Evolutionary conservation across 1,284 basidiomycete genomes (phyloP), one percentile per base, ranked within the genome.

Genomic region (Cutaneotrichosporon mucoides): DNA sequence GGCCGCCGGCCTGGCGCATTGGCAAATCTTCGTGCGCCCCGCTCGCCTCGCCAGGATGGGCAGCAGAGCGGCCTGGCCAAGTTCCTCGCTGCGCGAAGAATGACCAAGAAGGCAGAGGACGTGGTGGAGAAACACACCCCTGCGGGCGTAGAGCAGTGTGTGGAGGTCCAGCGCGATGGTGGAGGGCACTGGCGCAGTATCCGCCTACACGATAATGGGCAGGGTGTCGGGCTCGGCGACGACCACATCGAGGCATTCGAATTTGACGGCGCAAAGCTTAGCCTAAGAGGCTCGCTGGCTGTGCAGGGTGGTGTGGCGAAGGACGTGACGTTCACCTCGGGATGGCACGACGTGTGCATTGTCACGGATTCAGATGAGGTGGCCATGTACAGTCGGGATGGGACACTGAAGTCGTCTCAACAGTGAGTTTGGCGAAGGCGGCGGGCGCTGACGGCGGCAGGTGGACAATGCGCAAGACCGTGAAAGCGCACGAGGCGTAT

Each of bases 131-230:
- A 56, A 12, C 38, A 47, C 8, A 24, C 48, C 1, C 48, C 33
- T 16, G 66, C 58, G 0, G 68, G 68, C 2, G 50, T 77, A 0
- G 73, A 71, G 5, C 70, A 71, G 35, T 72, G 73, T 0, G 54
- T 53, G 6, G 75, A 76, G 52, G 67, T 75, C 3, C 67, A 69
- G 51, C 60, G 73, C 34, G 67, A 73, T 45, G 73, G 73, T 6
- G 71, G 69, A 41, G 71, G 69, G 1, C 56, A 60, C 38, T 77
- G 75, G 75, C 47, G 16, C 2, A 60, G 59, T 8, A 61, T 77
- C 2, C 37, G 37, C 1, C 35, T 77, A 4, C 51, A 64, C 11
- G 60, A 59, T 8, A 53, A 64, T 34, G 72, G 72, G 8, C 61
- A 70, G 15, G 75, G 73, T 4, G 36, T 68, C 1, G 73, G 73